phyloP scores from a whole-genome alignment of 371 early-diverging fungal species.

The Zopfochytrium polystomum region DNA sequence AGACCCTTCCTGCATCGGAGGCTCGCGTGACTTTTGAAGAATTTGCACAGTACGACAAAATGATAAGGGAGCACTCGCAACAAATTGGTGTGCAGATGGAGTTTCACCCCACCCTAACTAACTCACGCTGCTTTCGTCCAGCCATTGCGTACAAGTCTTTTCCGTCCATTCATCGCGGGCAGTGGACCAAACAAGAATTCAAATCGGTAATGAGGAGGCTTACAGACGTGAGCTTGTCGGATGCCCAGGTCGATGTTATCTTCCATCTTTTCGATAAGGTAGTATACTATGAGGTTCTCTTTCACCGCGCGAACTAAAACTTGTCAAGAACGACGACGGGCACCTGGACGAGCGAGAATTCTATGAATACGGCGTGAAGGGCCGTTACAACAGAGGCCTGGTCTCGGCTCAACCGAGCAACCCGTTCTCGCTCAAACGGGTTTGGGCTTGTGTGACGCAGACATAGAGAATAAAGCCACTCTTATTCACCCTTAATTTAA shows the following conservation, averaged over 20 bases:
- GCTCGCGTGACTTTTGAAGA: slow-evolving; percentile 31
- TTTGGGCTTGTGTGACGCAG: too few species aligned
- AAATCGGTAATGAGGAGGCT: slow-evolving; percentile 23
- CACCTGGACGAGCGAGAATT: slow-evolving; percentile 30
- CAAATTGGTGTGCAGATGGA: slow-evolving; percentile 18
- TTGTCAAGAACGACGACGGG: slow-evolving; percentile 16
- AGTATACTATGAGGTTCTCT: slow-evolving; percentile 3
- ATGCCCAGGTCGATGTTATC: slow-evolving; percentile 28
- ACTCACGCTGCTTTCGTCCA: neutral
- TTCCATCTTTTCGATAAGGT: slow-evolving; percentile 30
- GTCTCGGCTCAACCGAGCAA: slow-evolving; percentile 9
- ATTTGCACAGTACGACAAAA: slow-evolving; percentile 27
- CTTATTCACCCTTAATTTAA: too few species aligned
- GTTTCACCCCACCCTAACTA: neutral
- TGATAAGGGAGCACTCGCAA: slow-evolving; percentile 24
- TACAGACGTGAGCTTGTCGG: slow-evolving; percentile 22
- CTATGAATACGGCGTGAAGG: slow-evolving; percentile 25
- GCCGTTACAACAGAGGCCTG: slow-evolving; percentile 21
- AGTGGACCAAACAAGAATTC: slow-evolving; percentile 23
- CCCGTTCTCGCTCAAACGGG: too few species aligned
- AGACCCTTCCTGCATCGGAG: slow-evolving; percentile 4
- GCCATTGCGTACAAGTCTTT: slow-evolving; percentile 34
- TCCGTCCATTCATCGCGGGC: slow-evolving; percentile 13
- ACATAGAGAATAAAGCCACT: too few species aligned
- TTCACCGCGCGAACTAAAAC: neutral